Evolutionary conservation across 768 basidiomycete genomes (phyloP), one percentile per base, ranked within the genome.

Genomic region (Ephemerocybe angulata): DNA sequence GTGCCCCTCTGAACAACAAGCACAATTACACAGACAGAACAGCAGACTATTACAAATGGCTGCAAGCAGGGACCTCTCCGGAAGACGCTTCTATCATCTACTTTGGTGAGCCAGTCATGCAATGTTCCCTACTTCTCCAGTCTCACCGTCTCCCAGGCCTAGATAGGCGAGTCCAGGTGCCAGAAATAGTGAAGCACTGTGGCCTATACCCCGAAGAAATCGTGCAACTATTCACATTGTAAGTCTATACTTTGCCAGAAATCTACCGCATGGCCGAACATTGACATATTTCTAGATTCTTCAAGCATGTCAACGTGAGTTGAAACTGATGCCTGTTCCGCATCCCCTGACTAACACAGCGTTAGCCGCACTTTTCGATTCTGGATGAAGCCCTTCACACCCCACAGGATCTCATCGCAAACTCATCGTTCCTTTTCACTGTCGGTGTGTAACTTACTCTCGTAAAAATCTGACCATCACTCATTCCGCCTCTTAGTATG

Each of bases 401-500:
- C 1, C 78, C 84, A 7, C 70, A 73, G 28, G 70, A 76, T 12
- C 70, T 84, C 22, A 77, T 84, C 47, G 78, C 80, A 68, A 73
- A 75, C 7, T 75, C 75, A 54, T 83, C 83, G 8, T 83, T 84
- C 62, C 70, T 84, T 13, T 83, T 85, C 67, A 84, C 82, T 43
- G 80, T 83, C 58, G 71, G 84, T 84, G 57, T 72, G 78, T 78
- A 22, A 43, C 12, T 24, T 35, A 15, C 30, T 6, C 21, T n/a
- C 54, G 52, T 15, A 57, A 13, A n/a, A 37, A n/a, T n/a, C n/a
- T n/a, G n/a, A n/a, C n/a, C n/a, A n/a, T 49, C 17, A 47, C 37
- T 30, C 38, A 49, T 19, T 31, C 21, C 15, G n/a, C 21, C 31
- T 29, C 8, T 4, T 64, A 85, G 84, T 91, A 35, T 88, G 87